Evolutionary conservation across 176 grass and related monocot genomes (phyloP).

Genomic region (Oryza glaberrima): DNA sequence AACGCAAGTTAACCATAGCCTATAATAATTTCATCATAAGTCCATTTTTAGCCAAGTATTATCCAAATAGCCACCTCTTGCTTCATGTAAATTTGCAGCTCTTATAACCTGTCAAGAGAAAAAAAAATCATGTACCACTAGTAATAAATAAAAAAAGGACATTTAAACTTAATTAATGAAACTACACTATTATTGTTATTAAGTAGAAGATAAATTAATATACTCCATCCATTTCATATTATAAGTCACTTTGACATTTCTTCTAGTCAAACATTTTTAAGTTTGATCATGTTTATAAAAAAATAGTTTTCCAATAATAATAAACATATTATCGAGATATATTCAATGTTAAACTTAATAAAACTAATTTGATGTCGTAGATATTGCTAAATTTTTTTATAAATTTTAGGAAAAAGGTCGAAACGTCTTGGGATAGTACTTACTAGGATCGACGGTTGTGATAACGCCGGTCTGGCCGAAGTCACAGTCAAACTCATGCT

Average conservation of each 20-base stretch:
- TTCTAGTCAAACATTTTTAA: too few relatives aligned
- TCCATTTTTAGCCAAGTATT: neutral
- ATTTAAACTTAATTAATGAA: too few relatives aligned
- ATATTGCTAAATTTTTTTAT: too few relatives aligned
- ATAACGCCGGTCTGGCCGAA: slow-evolving; percentile 65
- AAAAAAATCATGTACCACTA: neutral
- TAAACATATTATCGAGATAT: too few relatives aligned
- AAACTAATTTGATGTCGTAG: too few relatives aligned
- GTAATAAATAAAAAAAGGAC: neutral
- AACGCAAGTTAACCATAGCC: neutral
- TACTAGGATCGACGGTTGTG: slow-evolving; percentile 71
- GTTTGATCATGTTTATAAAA: too few relatives aligned
- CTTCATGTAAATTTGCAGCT: slow-evolving; percentile 58
- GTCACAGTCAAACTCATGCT: slow-evolving; percentile 62
- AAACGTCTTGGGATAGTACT: neutral
- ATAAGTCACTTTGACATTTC: too few relatives aligned
- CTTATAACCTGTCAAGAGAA: slow-evolving; percentile 48
- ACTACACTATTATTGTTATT: neutral
- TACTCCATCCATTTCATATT: too few relatives aligned
- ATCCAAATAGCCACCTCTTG: neutral
- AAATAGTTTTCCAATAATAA: too few relatives aligned
- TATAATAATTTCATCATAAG: neutral
- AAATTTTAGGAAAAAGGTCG: too few relatives aligned
- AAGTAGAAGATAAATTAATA: neutral
- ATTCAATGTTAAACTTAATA: too few relatives aligned